Evolutionary conservation across 148 eudicot genomes (phyloP).

Genomic region (Rhododendron mucronatum): DNA sequence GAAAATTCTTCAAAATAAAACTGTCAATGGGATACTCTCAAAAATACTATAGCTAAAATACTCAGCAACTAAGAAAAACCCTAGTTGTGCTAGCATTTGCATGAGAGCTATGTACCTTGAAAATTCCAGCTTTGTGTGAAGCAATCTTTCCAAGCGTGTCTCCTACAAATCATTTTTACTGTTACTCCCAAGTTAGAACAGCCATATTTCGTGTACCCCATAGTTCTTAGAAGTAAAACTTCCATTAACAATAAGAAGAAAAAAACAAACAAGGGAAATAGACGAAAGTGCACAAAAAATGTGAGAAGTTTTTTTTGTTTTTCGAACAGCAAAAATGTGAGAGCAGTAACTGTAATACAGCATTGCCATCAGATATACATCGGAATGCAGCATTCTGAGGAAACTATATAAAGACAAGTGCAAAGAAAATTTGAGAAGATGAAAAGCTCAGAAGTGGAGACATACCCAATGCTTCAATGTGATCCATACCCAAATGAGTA

Average conservation of each 20-base stretch:
- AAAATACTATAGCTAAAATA: conserved; percentile 13
- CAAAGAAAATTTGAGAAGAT: not conserved
- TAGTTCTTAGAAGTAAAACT: not conserved
- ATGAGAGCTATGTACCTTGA: conserved; percentile 51
- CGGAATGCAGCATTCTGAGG: not conserved
- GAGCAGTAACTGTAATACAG: not conserved
- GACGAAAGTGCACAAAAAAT: not conserved
- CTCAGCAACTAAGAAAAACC: not conserved
- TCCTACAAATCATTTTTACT: conserved; percentile 37
- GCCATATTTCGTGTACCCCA: not conserved
- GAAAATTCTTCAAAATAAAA: conserved; percentile 35
- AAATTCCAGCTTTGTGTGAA: conserved; percentile 80
- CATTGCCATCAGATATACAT: not conserved
- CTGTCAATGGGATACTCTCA: conserved; percentile 18
- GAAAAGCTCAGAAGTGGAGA: conserved; percentile 11
- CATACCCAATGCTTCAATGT: conserved; percentile 69
- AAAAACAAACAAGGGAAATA: not conserved
- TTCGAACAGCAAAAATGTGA: not conserved
- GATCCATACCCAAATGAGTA: conserved; percentile 85
- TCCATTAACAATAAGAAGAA: not conserved
- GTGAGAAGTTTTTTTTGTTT: not conserved
- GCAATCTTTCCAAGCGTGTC: conserved; percentile 70
- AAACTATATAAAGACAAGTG: not conserved
- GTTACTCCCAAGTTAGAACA: conserved; percentile 1
- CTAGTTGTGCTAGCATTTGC: conserved; percentile 6